Base-by-base conservation (phyloP, 805 yeast genomes). In the Metschnikowia cerradonensis region DNA sequence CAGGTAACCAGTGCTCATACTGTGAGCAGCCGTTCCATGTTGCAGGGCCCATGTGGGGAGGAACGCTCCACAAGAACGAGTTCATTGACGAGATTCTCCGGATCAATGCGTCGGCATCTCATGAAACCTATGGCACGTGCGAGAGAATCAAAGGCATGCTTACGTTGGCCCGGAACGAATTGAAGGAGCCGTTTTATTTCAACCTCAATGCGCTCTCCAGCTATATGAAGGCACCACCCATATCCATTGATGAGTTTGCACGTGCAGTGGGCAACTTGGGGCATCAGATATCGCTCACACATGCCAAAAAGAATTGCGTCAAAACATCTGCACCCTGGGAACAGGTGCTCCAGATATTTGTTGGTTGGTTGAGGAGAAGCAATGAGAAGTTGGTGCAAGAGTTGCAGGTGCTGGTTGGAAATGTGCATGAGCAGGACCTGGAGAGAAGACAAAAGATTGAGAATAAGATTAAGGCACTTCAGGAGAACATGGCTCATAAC, bases 31-130 rank as follows among this genome's bases (percentile, higher is more conserved):
- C 81, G 1, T 80, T 81, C 65, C 96, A 88, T 64, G 65, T 94
- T 34, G 90, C 92, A 6, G 99, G 99, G 3, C 99, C 99, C 53
- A 88, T 94, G 96, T 94, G 96, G 88, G 90, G 83, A 10, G 96
- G 90, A 0, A 73, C 78, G 6, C 67, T 94, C 51, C 98, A 92
- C 62, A 79, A 86, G 62, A 64, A 66, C 23, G 81, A 77, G 17
- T 94, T 92, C 60, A 74, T 92, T 40, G 74, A 80, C 26, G 79
- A 74, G 56, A 76, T 91, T 42, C 74, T 89, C 49, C 72, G 76
- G n/a, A 68, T 82, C 56, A 79, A 83, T 61, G 62, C 67, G 23
- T 70, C 63, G 2, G 76, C 82, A 20, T 82, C 78, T 49, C 75
- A 75, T 26, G 78, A 75, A 4, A 74, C 79, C 0, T 94, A 89